Percentiles rank a stretch among this genome's conserved stretches.
phyloP scores from a whole-genome alignment of 2,329 filamentous ascomycete species.

The Cordyceps fumosorosea region DNA sequence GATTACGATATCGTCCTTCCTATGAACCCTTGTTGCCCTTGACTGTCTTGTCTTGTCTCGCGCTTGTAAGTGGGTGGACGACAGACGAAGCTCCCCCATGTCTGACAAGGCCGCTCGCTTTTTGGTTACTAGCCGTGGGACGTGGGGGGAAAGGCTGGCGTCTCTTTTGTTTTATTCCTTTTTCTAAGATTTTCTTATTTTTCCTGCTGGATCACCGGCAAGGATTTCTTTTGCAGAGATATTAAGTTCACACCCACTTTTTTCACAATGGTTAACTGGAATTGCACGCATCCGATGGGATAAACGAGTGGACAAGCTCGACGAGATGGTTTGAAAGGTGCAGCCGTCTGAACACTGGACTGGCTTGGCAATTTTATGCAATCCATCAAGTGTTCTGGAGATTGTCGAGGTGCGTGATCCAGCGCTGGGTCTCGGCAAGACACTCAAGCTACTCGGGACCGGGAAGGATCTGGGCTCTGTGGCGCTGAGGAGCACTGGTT shows the following conservation, averaged over 20 bases:
- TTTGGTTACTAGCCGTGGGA: not conserved
- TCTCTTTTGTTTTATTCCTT: not conserved
- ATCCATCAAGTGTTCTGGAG: not conserved
- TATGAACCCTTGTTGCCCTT: not conserved
- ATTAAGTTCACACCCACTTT: slow-evolving; percentile 12
- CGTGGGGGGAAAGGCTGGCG: not conserved
- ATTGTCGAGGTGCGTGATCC: not conserved
- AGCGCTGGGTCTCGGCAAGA: not conserved
- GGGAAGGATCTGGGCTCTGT: too few relatives aligned
- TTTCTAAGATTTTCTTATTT: not conserved
- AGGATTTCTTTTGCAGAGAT: slow-evolving; percentile 8
- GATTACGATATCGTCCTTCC: not conserved
- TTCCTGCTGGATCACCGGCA: slow-evolving; percentile 4
- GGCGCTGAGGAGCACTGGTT: too few relatives aligned
- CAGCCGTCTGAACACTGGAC: not conserved
- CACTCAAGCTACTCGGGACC: too few relatives aligned
- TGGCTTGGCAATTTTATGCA: not conserved
- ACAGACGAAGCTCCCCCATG: not conserved
- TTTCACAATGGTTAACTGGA: slow-evolving; percentile 3
- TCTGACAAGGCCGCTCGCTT: slow-evolving; percentile 2
- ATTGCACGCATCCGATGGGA: not conserved
- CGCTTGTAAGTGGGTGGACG: not conserved
- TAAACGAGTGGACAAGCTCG: not conserved
- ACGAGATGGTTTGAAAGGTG: not conserved
- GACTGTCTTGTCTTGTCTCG: not conserved